phyloP scores from a whole-genome alignment of 139 green algal genomes.

The Parachlorella kessleri region DNA sequence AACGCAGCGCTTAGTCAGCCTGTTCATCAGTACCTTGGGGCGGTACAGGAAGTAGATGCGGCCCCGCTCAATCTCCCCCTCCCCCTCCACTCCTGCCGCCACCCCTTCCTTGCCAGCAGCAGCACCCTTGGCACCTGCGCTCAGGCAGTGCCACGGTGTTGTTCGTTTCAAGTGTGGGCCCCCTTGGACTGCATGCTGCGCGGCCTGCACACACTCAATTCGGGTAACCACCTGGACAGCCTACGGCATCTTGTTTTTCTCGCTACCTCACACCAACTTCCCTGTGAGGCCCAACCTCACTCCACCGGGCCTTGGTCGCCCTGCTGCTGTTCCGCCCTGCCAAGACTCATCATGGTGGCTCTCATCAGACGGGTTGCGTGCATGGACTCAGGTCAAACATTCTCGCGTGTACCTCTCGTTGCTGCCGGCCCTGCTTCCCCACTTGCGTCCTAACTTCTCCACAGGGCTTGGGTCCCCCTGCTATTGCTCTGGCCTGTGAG shows the following conservation, averaged over 20 bases:
- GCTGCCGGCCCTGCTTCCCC: background rate
- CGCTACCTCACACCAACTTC: background rate
- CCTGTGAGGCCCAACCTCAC: too few relatives aligned
- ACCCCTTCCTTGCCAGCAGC: background rate
- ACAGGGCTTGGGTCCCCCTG: background rate
- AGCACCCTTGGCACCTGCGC: background rate
- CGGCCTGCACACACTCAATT: background rate
- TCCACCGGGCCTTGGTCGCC: too few relatives aligned
- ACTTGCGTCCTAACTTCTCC: background rate
- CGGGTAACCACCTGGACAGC: background rate
- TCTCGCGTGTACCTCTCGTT: background rate
- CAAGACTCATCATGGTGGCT: background rate
- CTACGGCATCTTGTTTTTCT: background rate
- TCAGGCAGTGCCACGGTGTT: background rate
- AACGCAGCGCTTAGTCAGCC: too few relatives aligned
- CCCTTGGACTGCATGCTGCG: background rate
- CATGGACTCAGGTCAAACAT: too few relatives aligned
- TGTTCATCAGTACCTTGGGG: slow-evolving; percentile 10
- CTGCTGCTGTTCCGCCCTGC: too few relatives aligned
- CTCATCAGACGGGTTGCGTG: too few relatives aligned
- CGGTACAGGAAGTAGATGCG: slow-evolving; percentile 59
- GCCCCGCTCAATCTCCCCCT: slow-evolving; percentile 44
- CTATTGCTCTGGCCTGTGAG: background rate
- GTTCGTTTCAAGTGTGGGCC: background rate
- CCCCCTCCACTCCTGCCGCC: background rate